phyloP scores from a whole-genome alignment of 768 basidiomycete species.

The Xerocomus potaroensis region DNA sequence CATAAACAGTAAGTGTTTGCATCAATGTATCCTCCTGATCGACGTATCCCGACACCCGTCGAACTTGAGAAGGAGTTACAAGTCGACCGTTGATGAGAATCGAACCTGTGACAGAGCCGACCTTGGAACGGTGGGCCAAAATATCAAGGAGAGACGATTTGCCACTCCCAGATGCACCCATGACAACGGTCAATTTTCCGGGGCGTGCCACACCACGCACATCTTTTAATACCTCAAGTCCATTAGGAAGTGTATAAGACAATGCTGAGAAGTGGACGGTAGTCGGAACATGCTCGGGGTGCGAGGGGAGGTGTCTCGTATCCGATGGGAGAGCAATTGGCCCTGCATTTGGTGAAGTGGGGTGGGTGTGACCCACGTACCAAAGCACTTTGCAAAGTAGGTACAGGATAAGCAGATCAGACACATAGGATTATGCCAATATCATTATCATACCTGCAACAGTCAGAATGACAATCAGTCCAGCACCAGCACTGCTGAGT shows the following conservation, averaged over 20 bases:
- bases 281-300: constrained; percentile 85
- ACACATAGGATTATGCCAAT: background rate
- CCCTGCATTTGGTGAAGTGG: constrained; percentile 39
- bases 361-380: constrained; percentile 78
- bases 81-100: constrained; percentile 84
- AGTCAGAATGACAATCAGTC: constrained; percentile 65
- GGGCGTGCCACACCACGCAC: constrained; percentile 84
- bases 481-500: constrained; percentile 76
- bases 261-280: constrained; percentile 87
- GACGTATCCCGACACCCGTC: constrained; percentile 87
- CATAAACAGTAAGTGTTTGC: constrained; percentile 96
- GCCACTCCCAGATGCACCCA: constrained; percentile 96
- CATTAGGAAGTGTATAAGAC: constrained; percentile 65
- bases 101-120: constrained; percentile 66
- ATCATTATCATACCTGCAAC: constrained; percentile 54
- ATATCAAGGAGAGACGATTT: constrained; percentile 97
- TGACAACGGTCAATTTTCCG: constrained; percentile 90
- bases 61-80: constrained; percentile 71
- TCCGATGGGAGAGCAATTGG: constrained; percentile 86
- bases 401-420: background rate
- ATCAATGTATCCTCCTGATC: constrained; percentile 99
- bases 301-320: constrained; percentile 54
- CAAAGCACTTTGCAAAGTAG: constrained; percentile 58
- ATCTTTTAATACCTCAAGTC: constrained; percentile 66
- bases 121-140: constrained; percentile 85